Evolutionary conservation across 768 basidiomycete species (phyloP).

Genomic region (Russula earlei): DNA sequence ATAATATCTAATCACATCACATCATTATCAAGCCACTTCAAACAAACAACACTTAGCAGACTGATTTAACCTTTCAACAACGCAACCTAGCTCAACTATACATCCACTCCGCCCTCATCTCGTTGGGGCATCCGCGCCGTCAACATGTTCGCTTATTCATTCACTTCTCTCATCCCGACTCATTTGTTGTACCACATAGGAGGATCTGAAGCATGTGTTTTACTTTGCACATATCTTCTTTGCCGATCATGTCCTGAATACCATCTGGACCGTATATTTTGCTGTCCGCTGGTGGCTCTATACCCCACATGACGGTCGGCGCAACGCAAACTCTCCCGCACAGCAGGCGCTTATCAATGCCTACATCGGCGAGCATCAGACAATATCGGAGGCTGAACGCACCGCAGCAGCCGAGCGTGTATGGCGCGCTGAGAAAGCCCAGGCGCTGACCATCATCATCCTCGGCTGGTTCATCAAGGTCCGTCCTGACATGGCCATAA

Average conservation of each 20-base stretch:
- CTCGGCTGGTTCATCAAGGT: slow-evolving; percentile 88
- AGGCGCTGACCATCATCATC: slow-evolving; percentile 66
- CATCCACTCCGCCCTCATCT: slow-evolving; percentile 82
- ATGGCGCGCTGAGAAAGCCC: slow-evolving; percentile 86
- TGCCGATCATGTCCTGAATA: slow-evolving; percentile 84
- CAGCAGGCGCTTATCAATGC: slow-evolving; percentile 75
- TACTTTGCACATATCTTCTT: slow-evolving; percentile 90
- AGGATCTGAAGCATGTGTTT: slow-evolving; percentile 74
- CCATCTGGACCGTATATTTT: slow-evolving; percentile 89
- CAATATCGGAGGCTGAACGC: slow-evolving; percentile 57
- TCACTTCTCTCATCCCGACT: slow-evolving; percentile 2
- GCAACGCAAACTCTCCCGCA: slow-evolving; percentile 73
- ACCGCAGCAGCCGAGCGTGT: slow-evolving; percentile 65
- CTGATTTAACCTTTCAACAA: no score
- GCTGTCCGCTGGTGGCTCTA: slow-evolving; percentile 85
- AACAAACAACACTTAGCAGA: no score
- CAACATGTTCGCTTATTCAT: slow-evolving; percentile 49
- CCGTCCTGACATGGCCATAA: slow-evolving; percentile 21
- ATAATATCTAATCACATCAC: no score
- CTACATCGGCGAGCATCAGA: slow-evolving; percentile 32
- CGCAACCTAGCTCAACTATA: no score
- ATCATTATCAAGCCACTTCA: no score
- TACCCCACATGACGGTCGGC: slow-evolving; percentile 84
- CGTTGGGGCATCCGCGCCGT: slow-evolving; percentile 86
- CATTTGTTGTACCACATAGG: slow-evolving; percentile 39